Conservation (phyloP, 208 protist genomes). For the Entamoeba histolytica region DNA sequence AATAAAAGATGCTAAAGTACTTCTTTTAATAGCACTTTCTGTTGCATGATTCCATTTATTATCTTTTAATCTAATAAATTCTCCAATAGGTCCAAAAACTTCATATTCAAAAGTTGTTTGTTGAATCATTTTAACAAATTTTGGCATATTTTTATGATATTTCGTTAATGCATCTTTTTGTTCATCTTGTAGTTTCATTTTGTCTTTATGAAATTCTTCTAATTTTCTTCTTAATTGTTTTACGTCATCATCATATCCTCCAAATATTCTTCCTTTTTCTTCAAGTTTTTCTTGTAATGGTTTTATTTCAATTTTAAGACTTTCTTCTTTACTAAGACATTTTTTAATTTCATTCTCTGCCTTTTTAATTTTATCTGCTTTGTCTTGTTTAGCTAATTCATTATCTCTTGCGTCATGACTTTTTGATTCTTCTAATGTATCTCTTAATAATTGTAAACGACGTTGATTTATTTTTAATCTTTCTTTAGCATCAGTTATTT, state of each 20-base stretch:
- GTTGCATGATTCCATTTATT: background rate
- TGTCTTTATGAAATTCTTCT: background rate
- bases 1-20: background rate
- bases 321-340: background rate
- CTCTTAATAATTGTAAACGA: background rate
- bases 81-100: background rate
- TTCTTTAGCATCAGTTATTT: background rate
- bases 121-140: background rate
- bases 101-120: background rate
- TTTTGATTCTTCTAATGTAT: background rate
- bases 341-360: background rate
- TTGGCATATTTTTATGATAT: background rate
- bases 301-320: background rate
- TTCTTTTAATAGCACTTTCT: background rate
- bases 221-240: background rate
- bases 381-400: background rate
- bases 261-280: constrained; percentile 1
- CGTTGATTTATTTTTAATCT: background rate
- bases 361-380: background rate
- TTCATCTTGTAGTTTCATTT: background rate
- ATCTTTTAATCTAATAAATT: background rate
- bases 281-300: background rate
- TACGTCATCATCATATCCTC: background rate
- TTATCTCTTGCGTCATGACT: background rate
- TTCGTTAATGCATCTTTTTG: background rate